Base-by-base conservation (phyloP, 495 filamentous ascomycete genomes). In the Pseudotulostoma volvatum region DNA sequence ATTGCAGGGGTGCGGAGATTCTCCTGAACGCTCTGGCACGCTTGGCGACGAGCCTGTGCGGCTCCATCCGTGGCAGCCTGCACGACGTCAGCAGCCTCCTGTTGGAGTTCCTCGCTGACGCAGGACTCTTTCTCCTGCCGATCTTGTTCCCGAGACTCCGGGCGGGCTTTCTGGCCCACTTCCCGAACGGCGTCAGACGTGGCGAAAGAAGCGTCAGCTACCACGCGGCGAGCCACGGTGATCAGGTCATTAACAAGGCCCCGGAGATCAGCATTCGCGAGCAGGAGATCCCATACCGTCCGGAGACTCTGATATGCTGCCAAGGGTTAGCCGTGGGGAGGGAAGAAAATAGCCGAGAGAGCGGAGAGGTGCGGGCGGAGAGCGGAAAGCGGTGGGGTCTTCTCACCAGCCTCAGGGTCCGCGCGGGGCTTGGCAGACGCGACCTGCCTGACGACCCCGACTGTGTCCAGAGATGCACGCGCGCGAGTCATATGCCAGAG, bases 221-320 rank as follows among this genome's bases (percentile, higher is more conserved):
- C 88, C 18, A 96, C 76, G 52, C 93, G 81, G 7, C 83, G 74
- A 8, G 76, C 80, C 40, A 96, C 70, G 0, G 76, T 72, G 31
- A 74, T 75, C 19, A 93, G 56, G 48, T 96, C 88, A n/a, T 76
- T 70, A 18, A 93, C 68, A 47, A 96, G 87, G 11, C 84, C 59
- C 14, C 87, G 74, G 54, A 96, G 94, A 48, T 94, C 86, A 2
- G 80, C 73, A 53, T 96, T 96, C 11, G 80, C 85, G 16, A 96
- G 60, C 1, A 94, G 71, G 4, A 96, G 67, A 35, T 73, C 78
- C 7, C 83, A 81, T 5, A 96, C 77, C 0, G 84, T 93, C 36
- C 76, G 79, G 31, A 93, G 58, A 49, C 86, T 93, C 47, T 77
- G 67, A 54, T 85, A 92, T 4, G 79, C 87, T 86, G 45, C 9